A percentile compares a stretch with the other conserved stretches of the same genome.
Evolutionary conservation across 2,329 filamentous ascomycete species (phyloP).

Genomic region (Penicillium sp.): DNA sequence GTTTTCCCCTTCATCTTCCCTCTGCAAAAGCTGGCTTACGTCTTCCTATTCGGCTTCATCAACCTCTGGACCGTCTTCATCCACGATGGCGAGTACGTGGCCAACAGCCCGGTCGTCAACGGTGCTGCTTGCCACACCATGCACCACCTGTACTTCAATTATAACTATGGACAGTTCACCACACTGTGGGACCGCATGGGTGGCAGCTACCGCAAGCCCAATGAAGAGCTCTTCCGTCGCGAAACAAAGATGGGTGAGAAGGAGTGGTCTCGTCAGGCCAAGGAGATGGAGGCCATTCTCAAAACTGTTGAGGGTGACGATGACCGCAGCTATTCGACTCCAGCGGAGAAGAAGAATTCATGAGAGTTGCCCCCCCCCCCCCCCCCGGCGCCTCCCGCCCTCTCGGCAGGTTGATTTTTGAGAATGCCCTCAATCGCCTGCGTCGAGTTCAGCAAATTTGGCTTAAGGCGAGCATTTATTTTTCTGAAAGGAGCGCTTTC

Average conservation of each 20-base stretch:
- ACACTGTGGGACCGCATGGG: slow-evolving; percentile 88
- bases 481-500: background rate
- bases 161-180: slow-evolving; percentile 94
- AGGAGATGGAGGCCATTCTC: slow-evolving; percentile 73
- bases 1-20: slow-evolving; percentile 90
- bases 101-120: slow-evolving; percentile 87
- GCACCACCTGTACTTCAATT: slow-evolving; percentile 85
- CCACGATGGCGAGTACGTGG: slow-evolving; percentile 90
- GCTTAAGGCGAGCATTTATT: background rate
- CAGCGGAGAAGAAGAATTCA: slow-evolving; percentile 39
- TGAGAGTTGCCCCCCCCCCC: no score
- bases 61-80: slow-evolving; percentile 98
- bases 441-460: background rate
- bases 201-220: slow-evolving; percentile 82
- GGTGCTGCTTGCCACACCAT: slow-evolving; percentile 93
- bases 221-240: slow-evolving; percentile 77
- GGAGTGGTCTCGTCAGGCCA: slow-evolving; percentile 75
- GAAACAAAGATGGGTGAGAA: slow-evolving; percentile 80
- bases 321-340: slow-evolving; percentile 43
- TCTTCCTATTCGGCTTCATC: slow-evolving; percentile 83
- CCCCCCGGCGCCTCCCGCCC: background rate
- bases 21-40: slow-evolving; percentile 84
- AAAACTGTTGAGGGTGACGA: slow-evolving; percentile 66
- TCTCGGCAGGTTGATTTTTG: background rate
- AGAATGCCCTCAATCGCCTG: background rate